Percentiles rank a stretch among this genome's conserved stretches.
phyloP scores from a whole-genome alignment of 2,329 filamentous ascomycete species.

The Botrytis hyacinthi region DNA sequence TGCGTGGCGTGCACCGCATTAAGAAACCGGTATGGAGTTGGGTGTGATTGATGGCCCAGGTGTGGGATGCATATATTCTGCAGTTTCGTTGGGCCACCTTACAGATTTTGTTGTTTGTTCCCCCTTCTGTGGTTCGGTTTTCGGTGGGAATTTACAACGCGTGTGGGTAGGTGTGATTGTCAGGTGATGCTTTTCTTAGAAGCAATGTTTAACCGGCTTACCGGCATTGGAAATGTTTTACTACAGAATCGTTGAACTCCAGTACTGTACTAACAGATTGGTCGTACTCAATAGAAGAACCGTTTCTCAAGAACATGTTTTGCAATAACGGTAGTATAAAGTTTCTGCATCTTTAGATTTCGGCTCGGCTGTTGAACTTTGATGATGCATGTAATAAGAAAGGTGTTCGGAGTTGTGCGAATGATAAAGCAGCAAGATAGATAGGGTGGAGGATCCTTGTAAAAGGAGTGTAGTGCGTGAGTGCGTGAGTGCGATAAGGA shows the following conservation, averaged over 20 bases:
- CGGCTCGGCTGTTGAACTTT: not conserved
- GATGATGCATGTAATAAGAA: not conserved
- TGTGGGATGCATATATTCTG: conserved; percentile 1
- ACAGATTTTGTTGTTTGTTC: conserved; percentile 8
- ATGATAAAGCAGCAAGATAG: conserved; percentile 8
- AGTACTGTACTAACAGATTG: not conserved
- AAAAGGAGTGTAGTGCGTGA: not conserved
- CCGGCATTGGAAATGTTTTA: not conserved
- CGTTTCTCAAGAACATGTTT: not conserved
- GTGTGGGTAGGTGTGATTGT: not conserved
- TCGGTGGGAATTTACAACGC: not conserved
- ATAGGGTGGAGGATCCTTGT: not conserved
- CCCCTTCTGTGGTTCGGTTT: not conserved
- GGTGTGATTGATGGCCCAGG: not conserved
- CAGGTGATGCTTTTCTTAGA: conserved; percentile 4
- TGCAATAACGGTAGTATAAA: not conserved
- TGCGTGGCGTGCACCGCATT: conserved; percentile 8
- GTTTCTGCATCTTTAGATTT: not conserved
- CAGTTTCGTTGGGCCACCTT: not conserved
- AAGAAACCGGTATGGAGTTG: not conserved
- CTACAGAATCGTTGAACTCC: not conserved
- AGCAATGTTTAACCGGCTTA: not conserved
- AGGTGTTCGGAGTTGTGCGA: not conserved
- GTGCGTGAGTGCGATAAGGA: conserved; percentile 4
- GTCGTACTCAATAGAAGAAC: not conserved